phyloP scores from a whole-genome alignment of 805 yeast genomes.

The Wickerhamiella allomyrinae region DNA sequence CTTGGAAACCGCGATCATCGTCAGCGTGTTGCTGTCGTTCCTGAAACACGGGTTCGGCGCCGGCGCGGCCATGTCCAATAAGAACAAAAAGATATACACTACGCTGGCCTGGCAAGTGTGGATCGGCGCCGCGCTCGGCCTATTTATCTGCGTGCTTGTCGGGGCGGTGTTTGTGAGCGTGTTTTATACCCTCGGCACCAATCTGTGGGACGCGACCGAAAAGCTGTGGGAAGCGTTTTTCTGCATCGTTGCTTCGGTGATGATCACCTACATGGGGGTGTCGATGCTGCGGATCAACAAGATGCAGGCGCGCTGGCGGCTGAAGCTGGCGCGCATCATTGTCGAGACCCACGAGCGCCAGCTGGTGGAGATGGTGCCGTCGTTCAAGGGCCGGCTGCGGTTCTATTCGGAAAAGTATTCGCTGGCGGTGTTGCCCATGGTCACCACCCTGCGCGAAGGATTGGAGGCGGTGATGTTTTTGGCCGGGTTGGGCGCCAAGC shows the following conservation, averaged over 20 bases:
- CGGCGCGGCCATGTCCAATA: conserved; percentile 5
- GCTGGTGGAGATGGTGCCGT: neutral
- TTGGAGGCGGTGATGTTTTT: conserved; percentile 82
- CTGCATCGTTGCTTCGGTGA: conserved; percentile 59
- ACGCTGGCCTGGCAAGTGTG: conserved; percentile 56
- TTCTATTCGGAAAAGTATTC: conserved; percentile 37
- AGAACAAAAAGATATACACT: conserved; percentile 23
- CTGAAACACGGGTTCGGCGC: conserved; percentile 63
- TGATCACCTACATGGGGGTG: conserved; percentile 78
- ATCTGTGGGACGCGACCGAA: conserved; percentile 78
- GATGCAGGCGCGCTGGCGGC: conserved; percentile 68
- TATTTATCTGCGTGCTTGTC: conserved; percentile 50
- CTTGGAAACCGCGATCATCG: conserved; percentile 74
- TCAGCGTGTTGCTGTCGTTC: conserved; percentile 76
- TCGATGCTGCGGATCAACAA: conserved; percentile 69
- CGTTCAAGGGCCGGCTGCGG: conserved; percentile 1
- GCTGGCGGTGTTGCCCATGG: conserved; percentile 62
- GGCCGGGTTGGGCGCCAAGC: conserved; percentile 74
- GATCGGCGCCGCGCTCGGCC: conserved; percentile 65
- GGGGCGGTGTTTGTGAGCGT: conserved; percentile 58
- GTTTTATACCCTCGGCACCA: conserved; percentile 67
- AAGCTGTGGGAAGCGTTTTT: conserved; percentile 81
- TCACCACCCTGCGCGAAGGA: conserved; percentile 81
- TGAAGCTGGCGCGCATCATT: conserved; percentile 35
- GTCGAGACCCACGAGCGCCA: conserved; percentile 16